Conservation (phyloP, 306 rosid species). For the Parietaria judaica region DNA sequence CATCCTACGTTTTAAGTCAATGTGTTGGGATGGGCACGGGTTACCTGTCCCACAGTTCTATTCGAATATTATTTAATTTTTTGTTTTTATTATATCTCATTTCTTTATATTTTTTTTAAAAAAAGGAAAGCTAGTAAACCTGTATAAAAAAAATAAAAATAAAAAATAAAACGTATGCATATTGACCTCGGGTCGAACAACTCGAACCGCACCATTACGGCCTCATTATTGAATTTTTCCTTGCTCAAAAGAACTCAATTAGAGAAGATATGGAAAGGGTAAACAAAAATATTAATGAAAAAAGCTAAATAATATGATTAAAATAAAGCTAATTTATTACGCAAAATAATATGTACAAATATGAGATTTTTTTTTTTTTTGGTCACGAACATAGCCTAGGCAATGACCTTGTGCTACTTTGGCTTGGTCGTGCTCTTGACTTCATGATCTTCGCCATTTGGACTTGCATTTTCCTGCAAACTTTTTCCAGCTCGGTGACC, state of each 20-base stretch:
- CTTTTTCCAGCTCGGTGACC: conserved; percentile 77
- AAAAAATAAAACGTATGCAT: too few species aligned
- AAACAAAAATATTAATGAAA: neutral
- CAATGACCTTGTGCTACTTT: conserved; percentile 55
- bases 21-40: too few species aligned
- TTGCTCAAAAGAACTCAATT: conserved; percentile 17
- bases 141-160: too few species aligned
- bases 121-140: too few species aligned
- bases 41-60: too few species aligned
- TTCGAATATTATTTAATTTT: too few species aligned
- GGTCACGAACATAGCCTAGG: conserved; percentile 78
- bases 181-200: too few species aligned
- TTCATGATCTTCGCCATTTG: conserved; percentile 71
- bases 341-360: conserved; percentile 35
- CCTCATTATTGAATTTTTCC: neutral
- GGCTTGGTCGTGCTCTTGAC: conserved; percentile 50
- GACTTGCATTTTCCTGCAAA: conserved; percentile 67
- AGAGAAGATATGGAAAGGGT: neutral
- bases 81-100: too few species aligned
- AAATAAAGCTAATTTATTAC: conserved; percentile 19
- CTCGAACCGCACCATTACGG: too few species aligned
- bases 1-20: too few species aligned
- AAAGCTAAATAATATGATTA: neutral
- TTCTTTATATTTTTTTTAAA: too few species aligned
- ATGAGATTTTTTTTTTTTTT: conserved; percentile 12